Base-by-base conservation (phyloP, 805 yeast species). In the Pichia insulana region DNA sequence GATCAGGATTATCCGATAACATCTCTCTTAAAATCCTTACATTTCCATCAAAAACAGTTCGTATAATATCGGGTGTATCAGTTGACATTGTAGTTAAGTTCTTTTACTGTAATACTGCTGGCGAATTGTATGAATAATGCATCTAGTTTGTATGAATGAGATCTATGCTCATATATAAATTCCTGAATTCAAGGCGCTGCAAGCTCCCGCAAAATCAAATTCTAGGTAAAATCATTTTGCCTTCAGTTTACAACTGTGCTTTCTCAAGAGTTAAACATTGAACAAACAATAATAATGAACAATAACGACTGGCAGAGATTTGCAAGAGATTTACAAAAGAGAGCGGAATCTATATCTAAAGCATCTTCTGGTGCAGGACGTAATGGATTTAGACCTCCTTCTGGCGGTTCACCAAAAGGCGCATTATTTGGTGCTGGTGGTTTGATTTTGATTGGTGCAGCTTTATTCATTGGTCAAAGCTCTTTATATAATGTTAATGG, bases 401-500 rank as follows among this genome's bases (percentile, higher is more conserved):
- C 39, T 16, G 56, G 53, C 22, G 55, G 53, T 2, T 53, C 67
- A 8, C 80, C 83, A 42, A 63, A 67, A 25, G 78, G 80, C 16
- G 60, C 76, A 27, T 69, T 80, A 56, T 74, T 80, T 17, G 88
- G 87, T 6, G 52, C 73, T 17, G 83, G 83, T 30, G 84, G 85
- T 3, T 51, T 81, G 17, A 44, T 80, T 2, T 50, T 76, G 6
- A 58, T 80, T 4, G 83, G 80, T 42, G 80, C 76, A 41, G 80
- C 77, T 44, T 74, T 77, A 3, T 39, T 75, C 34, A 58, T 72
- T 20, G 49, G 74, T 31, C 76, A 79, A 52, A 66, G 76, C 33
- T 69, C 88, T 1, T 65, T 83, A 30, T 83, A 80, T 66, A 83
- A 81, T 60, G 98, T 92, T 46, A 97, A 92, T 64, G 98, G 98